Base-by-base conservation (phyloP, 768 basidiomycete species). In the Leccinellum luteum region DNA sequence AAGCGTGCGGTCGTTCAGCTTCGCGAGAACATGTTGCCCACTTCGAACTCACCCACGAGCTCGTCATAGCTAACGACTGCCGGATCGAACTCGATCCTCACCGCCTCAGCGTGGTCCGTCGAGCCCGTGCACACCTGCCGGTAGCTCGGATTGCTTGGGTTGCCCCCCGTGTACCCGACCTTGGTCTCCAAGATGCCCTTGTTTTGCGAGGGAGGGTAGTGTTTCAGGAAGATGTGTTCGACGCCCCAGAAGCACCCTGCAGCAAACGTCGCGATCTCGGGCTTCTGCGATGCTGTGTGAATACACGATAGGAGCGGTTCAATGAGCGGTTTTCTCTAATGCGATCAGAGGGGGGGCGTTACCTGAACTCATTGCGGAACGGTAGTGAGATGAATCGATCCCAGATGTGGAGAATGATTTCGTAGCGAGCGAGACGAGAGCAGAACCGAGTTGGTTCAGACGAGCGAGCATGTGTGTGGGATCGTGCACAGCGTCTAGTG, bases 21-120 rank as follows among this genome's bases (percentile, higher is more conserved):
- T 32, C 31, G 5, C 32, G 13, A 5, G 13, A 32, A 4, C 30
- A 31, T 31, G 30, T 9, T 31, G 4, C 10, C 30, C 10, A 1
- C 10, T 9, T 13, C 12, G 12, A 31, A 32, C 31, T 62, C 69
- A 87, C 90, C 90, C 32, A 95, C 92, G 32, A 98, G 85, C 69
- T 96, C 87, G 8, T 77, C 91, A 64, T 96, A 98, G 14, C 79
- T 78, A 27, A 98, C 85, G 38, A 87, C 74, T 15, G 72, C 74
- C 0, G 90, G 90, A 72, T 95, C 92, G 63, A 93, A 98, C 69
- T 90, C 88, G 57, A 98, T 86, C 70, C 81, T 83, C 59, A 94
- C 72, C 6, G 93, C 86, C 72, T 98, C 96, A 1, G 96, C 96
- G 70, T 97, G 94, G 48, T 86, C 82, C 3, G 96, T 98, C 23